phyloP scores from a whole-genome alignment of 768 basidiomycete species.

The Nidularia sp. region DNA sequence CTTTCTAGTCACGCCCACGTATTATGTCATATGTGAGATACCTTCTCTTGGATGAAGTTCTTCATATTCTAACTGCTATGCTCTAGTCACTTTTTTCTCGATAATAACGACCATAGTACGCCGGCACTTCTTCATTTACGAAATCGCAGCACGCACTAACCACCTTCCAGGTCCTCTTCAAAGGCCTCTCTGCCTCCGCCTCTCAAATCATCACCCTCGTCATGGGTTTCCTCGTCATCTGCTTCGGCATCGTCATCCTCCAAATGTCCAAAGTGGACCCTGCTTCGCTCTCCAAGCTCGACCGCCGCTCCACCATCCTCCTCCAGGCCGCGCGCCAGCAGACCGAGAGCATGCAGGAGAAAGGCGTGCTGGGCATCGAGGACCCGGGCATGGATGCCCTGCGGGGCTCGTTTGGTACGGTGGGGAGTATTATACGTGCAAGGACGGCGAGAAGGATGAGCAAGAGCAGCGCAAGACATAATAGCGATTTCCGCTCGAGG shows the following conservation, averaged over 20 bases:
- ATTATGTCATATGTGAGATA: conserved; percentile 75
- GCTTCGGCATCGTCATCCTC: conserved; percentile 88
- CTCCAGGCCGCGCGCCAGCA: conserved; percentile 78
- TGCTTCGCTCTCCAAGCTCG: conserved; percentile 68
- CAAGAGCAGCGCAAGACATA: conserved; percentile 31
- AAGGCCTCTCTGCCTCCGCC: conserved; percentile 78
- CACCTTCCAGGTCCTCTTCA: conserved; percentile 66
- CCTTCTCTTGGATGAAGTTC: not conserved
- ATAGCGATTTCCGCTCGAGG: conserved; percentile 24
- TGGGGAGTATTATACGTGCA: conserved; percentile 86
- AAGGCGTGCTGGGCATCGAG: conserved; percentile 59
- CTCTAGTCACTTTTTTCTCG: conserved; percentile 74
- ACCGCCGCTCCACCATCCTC: conserved; percentile 85
- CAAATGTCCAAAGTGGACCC: conserved; percentile 97
- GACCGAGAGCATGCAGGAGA: conserved; percentile 70
- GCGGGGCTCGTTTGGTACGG: conserved; percentile 85
- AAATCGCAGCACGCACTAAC: not conserved
- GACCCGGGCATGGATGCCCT: conserved; percentile 93
- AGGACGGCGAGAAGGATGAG: conserved; percentile 50
- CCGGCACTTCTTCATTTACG: conserved; percentile 4
- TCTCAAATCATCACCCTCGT: conserved; percentile 86
- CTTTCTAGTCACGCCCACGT: conserved; percentile 75
- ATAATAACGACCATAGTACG: conserved; percentile 79
- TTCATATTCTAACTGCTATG: not conserved
- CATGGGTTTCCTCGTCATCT: conserved; percentile 89